Evolutionary conservation across 2,329 filamentous ascomycete species (phyloP).

Genomic region (Fusarium sp.): DNA sequence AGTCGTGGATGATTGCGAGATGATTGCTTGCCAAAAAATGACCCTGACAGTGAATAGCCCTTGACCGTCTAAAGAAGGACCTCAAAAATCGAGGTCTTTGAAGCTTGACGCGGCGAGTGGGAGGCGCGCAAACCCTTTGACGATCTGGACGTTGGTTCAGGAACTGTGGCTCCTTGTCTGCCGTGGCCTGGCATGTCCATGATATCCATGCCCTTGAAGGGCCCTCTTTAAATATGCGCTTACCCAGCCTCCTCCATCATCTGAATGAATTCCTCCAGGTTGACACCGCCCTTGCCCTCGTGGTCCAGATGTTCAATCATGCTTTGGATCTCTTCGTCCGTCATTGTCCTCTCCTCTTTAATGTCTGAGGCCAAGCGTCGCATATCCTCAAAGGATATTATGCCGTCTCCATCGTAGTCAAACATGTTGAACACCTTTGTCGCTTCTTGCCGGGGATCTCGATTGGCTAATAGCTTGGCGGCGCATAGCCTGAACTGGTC

Average conservation of each 20-base stretch:
- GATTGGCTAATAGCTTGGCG: constrained; percentile 81
- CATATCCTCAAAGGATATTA: constrained; percentile 90
- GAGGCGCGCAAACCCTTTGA: not conserved
- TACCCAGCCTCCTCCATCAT: constrained; percentile 65
- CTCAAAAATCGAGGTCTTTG: not conserved
- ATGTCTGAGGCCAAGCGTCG: constrained; percentile 89
- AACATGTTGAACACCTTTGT: constrained; percentile 92
- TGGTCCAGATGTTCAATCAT: constrained; percentile 99
- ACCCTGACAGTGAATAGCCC: not conserved
- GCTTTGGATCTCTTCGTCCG: constrained; percentile 90
- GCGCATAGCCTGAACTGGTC: constrained; percentile 75
- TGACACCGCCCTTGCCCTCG: constrained; percentile 86
- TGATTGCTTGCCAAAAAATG: constrained; percentile 2
- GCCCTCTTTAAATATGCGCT: constrained; percentile 8
- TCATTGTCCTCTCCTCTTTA: constrained; percentile 81
- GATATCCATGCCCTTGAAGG: constrained; percentile 4
- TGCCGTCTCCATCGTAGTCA: constrained; percentile 90
- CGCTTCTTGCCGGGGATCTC: constrained; percentile 93
- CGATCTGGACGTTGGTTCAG: not conserved
- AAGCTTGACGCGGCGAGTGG: constrained; percentile 1
- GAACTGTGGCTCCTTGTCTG: not conserved
- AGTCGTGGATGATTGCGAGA: constrained; percentile 2
- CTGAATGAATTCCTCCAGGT: constrained; percentile 76
- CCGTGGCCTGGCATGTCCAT: constrained; percentile 18
- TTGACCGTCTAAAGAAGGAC: not conserved